These are phyloP conservation scores for Chlamydomonas sphaeroides DNA, from an alignment of 139 green algal genomes.

Conservation along the genomic window DNA sequence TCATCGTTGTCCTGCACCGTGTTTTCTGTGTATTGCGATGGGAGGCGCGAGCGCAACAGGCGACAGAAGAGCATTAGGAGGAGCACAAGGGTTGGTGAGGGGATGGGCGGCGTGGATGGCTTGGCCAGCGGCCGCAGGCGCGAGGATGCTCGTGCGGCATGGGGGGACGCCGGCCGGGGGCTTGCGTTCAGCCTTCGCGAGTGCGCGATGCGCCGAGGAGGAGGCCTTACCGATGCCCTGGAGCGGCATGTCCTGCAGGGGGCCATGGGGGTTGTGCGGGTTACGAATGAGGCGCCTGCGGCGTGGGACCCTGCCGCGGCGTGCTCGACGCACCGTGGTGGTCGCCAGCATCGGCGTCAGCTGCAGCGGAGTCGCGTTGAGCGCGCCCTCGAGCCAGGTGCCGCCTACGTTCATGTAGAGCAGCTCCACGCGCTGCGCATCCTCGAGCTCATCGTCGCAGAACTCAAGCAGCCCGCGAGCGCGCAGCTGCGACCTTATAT, in stretches of 20 bases:
- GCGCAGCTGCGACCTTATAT: constrained; percentile 2
- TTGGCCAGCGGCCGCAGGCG: too few relatives aligned
- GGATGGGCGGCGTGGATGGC: too few relatives aligned
- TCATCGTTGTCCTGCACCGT: neutral
- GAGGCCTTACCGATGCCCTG: neutral
- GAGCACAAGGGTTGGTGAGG: too few relatives aligned
- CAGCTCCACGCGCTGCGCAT: neutral
- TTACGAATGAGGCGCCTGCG: neutral
- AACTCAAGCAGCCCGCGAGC: neutral
- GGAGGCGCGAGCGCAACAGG: neutral
- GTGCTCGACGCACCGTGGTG: neutral
- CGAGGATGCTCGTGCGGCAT: too few relatives aligned
- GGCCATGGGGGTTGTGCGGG: neutral
- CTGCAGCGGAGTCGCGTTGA: neutral
- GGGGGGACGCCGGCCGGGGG: too few relatives aligned
- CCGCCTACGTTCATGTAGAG: neutral
- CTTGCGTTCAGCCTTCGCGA: too few relatives aligned
- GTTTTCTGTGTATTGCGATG: neutral
- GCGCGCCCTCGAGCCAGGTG: neutral
- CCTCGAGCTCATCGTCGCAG: constrained; percentile 1
- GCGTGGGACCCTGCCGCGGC: too few relatives aligned
- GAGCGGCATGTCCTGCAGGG: neutral
- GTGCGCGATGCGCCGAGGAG: neutral
- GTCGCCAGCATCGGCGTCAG: neutral
- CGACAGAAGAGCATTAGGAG: neutral